Evolutionary conservation across 495 filamentous ascomycete species (phyloP), one percentile per base, ranked within the genome.

Genomic region (Tirmania nivea): DNA sequence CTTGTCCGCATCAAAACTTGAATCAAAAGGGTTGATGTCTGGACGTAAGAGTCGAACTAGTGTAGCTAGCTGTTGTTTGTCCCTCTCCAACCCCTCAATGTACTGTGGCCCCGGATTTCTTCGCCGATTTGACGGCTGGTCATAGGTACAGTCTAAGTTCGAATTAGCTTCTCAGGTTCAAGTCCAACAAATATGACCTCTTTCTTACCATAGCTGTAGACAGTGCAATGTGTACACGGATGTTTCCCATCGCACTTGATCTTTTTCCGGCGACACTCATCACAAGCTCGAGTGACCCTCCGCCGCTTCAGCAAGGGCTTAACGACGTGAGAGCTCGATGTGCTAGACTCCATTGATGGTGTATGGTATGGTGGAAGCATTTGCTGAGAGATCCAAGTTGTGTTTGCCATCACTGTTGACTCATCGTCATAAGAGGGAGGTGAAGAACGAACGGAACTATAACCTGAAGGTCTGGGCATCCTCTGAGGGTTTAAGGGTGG

Each of bases 171-270:
- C 55, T 50, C 54, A 31, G 53, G 53, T 35, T 47, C 37, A 49
- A 14, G 9, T 36, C 39, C 37, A 34, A 34, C 47, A 34, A 11
- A 36, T 48, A 20, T 19, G 25, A 35, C 49, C 34, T 49, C 16
- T 10, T 47, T 67, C 76, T 68, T 75, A 97, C 90, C 90, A 72
- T 96, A 97, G 67, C 84, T 93, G 68, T 97, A 96, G 37, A 95
- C 86, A 8, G 86, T 92, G 68, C 90, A 97, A 67, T 95, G 90
- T 2, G 90, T 94, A 67, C 90, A 97, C 9, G 90, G 92, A 67
- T 94, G 87, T 69, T 93, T 93, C 54, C 90, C 90, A 64, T 95
- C 89, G 62, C 89, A 96, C 67, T 95, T 97, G 66, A 96, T 95
- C 68, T 97, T 97, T 69, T 97, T 97, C 59, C 90, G 74, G 49